Percentiles rank a stretch among this genome's conserved stretches.
Evolutionary conservation across 768 basidiomycete genomes (phyloP).

Genomic region (Pulveroboletus ravenelii): DNA sequence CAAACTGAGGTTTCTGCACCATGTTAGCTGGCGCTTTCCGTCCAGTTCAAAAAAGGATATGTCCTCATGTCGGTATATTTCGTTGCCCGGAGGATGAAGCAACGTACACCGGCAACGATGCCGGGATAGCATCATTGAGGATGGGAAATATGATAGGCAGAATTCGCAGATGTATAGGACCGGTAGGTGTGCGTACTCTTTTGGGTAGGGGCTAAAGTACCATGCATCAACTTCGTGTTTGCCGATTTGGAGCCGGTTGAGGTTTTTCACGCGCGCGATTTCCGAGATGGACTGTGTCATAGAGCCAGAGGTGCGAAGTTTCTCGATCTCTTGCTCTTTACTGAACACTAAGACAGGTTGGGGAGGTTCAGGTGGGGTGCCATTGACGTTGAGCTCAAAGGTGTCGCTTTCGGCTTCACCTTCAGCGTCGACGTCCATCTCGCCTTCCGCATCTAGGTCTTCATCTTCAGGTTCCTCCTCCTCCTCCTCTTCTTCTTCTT

Average conservation of each 20-base stretch:
- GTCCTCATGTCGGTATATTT: constrained; percentile 97
- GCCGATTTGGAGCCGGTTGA: constrained; percentile 95
- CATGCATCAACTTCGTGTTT: constrained; percentile 98
- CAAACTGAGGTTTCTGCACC: constrained; percentile 95
- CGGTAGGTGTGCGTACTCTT: constrained; percentile 95
- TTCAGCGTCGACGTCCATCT: constrained; percentile 46
- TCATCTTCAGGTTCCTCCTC: constrained; percentile 48
- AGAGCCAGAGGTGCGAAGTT: constrained; percentile 93
- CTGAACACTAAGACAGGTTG: constrained; percentile 67
- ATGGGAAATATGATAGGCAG: constrained; percentile 90
- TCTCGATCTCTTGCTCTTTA: constrained; percentile 98
- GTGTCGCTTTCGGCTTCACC: constrained; percentile 55
- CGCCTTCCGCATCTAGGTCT: constrained; percentile 44
- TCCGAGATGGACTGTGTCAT: constrained; percentile 99
- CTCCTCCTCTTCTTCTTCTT: constrained; percentile 51
- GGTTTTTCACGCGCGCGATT: constrained; percentile 96
- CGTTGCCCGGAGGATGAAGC: constrained; percentile 95
- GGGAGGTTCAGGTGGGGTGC: constrained; percentile 43
- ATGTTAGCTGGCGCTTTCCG: constrained; percentile 91
- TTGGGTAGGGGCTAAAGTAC: constrained; percentile 99
- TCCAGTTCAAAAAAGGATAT: constrained; percentile 99
- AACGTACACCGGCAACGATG: constrained; percentile 90
- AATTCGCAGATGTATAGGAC: constrained; percentile 98
- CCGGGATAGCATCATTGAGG: constrained; percentile 83
- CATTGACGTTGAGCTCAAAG: constrained; percentile 55